Evolutionary conservation across 2,329 filamentous ascomycete genomes (phyloP).

Genomic region (Teratosphaeria zuluensis): DNA sequence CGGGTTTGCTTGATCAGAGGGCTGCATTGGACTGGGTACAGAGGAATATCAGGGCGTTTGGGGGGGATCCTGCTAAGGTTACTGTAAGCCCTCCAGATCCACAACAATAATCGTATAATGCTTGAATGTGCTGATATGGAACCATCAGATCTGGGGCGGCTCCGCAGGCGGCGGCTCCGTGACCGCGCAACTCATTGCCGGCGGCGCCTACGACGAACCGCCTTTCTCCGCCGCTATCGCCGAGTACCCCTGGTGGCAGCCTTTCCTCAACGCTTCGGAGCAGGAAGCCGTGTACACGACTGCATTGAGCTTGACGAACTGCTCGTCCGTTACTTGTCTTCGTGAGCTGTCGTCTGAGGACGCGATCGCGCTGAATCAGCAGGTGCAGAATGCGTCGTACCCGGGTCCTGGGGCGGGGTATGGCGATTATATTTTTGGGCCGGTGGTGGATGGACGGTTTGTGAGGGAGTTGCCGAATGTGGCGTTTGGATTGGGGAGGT

Average conservation of each 20-base stretch:
- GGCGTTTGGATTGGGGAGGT: conserved; percentile 25
- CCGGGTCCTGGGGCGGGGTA: conserved; percentile 16
- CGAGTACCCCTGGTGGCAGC: conserved; percentile 27
- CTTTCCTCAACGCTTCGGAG: conserved; percentile 11
- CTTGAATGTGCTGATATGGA: background rate
- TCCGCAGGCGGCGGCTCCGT: conserved; percentile 19
- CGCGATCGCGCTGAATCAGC: conserved; percentile 4
- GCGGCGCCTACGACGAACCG: conserved; percentile 17
- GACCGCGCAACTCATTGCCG: conserved; percentile 7
- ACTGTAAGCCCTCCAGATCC: too few species aligned
- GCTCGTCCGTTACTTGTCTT: conserved; percentile 22
- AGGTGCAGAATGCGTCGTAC: conserved; percentile 7
- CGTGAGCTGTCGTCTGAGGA: conserved; percentile 8
- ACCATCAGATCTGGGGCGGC: conserved; percentile 14
- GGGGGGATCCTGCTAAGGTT: conserved; percentile 6
- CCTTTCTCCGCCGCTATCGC: conserved; percentile 36
- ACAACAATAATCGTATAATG: too few species aligned
- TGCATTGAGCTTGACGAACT: conserved; percentile 21
- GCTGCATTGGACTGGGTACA: conserved; percentile 20
- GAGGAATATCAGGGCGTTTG: conserved; percentile 21
- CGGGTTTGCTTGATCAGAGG: conserved; percentile 21
- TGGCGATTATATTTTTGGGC: conserved; percentile 33
- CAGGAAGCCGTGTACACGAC: conserved; percentile 11
- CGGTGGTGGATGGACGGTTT: conserved; percentile 32
- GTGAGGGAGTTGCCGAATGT: conserved; percentile 27